Percentiles rank a stretch among this genome's conserved stretches.
Evolutionary conservation across 345 rosid genomes (phyloP).

Genomic region (Cardamine resedifolia): DNA sequence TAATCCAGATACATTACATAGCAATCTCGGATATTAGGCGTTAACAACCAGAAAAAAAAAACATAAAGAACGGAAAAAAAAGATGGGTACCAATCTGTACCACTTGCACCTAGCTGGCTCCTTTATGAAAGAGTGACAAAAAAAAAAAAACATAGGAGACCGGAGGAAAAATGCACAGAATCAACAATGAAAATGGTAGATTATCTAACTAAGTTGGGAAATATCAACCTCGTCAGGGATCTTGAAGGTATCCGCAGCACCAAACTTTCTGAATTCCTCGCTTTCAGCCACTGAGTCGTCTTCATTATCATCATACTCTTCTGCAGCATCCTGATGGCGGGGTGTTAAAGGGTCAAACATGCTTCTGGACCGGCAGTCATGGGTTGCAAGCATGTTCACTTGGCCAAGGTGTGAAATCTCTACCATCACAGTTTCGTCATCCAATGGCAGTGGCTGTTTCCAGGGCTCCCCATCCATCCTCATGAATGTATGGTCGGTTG

Average conservation of each 20-base stretch:
- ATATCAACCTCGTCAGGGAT: constrained; percentile 79
- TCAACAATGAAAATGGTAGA: neutral
- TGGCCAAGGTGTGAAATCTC: constrained; percentile 93
- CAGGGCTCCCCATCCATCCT: constrained; percentile 98
- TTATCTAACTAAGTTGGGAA: constrained; percentile 60
- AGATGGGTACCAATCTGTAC: neutral
- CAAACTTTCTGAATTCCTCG: constrained; percentile 73
- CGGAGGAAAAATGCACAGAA: constrained; percentile 1
- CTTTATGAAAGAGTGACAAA: constrained; percentile 1
- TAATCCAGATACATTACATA: constrained; percentile 22
- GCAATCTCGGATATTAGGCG: neutral
- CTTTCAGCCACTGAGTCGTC: constrained; percentile 44
- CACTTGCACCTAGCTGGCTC: neutral
- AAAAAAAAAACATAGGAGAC: neutral
- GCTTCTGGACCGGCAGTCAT: constrained; percentile 69
- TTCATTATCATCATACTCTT: constrained; percentile 48
- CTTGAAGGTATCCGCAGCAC: constrained; percentile 89
- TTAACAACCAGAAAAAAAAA: neutral
- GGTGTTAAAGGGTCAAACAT: constrained; percentile 43
- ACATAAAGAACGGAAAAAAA: too few species aligned
- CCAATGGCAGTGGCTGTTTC: constrained; percentile 84
- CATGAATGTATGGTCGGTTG: constrained; percentile 78
- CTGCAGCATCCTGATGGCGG: constrained; percentile 24
- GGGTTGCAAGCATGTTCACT: constrained; percentile 89
- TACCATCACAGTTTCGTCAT: constrained; percentile 75